Evolutionary conservation across 768 basidiomycete species (phyloP).

Genomic region (Mycena vulgaris): DNA sequence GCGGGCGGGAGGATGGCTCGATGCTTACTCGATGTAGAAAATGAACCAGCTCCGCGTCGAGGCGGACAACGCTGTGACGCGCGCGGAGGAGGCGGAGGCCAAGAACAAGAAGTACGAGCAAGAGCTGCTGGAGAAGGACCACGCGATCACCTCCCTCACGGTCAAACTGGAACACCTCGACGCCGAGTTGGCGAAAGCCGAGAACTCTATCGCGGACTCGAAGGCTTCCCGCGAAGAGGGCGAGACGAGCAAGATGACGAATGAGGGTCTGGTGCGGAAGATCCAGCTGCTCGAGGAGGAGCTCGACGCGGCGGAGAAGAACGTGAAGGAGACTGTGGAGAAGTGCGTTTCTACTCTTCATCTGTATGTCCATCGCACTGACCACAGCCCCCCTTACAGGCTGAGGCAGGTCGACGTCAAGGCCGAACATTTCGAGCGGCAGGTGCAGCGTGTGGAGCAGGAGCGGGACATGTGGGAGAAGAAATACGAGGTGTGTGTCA

Average conservation of each 20-base stretch:
- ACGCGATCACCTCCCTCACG: constrained; percentile 85
- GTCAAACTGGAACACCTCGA: constrained; percentile 81
- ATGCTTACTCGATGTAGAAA: constrained; percentile 64
- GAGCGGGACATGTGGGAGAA: constrained; percentile 96
- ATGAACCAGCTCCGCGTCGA: constrained; percentile 84
- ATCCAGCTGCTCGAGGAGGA: constrained; percentile 95
- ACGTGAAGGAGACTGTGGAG: constrained; percentile 95
- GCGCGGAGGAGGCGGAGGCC: constrained; percentile 91
- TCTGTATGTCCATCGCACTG: constrained; percentile 19
- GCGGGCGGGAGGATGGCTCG: neutral
- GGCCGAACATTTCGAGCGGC: constrained; percentile 97
- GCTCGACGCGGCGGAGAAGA: constrained; percentile 96
- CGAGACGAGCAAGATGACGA: constrained; percentile 78
- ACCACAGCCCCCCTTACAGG: constrained; percentile 60
- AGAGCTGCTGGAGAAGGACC: constrained; percentile 83
- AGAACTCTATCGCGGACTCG: constrained; percentile 72
- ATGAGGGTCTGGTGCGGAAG: constrained; percentile 85
- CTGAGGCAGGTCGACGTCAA: constrained; percentile 98
- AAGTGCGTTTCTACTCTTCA: constrained; percentile 74
- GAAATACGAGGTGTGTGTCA: constrained; percentile 87
- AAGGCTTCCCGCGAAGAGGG: constrained; percentile 79
- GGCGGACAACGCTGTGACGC: constrained; percentile 83
- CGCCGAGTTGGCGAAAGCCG: constrained; percentile 77
- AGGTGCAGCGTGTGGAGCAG: constrained; percentile 87
- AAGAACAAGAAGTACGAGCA: constrained; percentile 88